Evolutionary conservation across 1,139 yeast genomes (phyloP).

Genomic region (Eremothecium gossypii): DNA sequence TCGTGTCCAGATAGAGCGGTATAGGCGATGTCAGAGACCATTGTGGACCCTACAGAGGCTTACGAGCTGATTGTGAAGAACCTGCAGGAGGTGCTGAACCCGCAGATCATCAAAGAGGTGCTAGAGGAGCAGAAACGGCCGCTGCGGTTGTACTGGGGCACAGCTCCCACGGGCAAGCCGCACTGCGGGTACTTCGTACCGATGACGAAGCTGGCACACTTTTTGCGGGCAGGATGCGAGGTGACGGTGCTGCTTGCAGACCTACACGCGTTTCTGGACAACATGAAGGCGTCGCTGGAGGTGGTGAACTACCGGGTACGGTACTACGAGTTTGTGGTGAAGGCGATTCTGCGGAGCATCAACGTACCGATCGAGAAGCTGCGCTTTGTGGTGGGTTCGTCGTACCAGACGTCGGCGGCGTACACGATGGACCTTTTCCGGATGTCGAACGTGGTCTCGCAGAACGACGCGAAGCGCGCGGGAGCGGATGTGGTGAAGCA

Average conservation of each 20-base stretch:
- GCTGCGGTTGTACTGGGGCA: conserved; percentile 89
- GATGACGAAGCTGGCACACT: conserved; percentile 92
- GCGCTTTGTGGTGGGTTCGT: conserved; percentile 76
- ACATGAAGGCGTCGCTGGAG: conserved; percentile 96
- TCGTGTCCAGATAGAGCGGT: neutral
- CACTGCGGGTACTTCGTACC: conserved; percentile 99
- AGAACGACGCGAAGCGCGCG: conserved; percentile 95
- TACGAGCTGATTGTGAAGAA: conserved; percentile 72
- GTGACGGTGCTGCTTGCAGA: conserved; percentile 93
- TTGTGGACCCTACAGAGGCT: conserved; percentile 49
- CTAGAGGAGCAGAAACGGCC: conserved; percentile 77
- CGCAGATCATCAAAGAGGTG: conserved; percentile 76
- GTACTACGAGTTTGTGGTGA: conserved; percentile 76
- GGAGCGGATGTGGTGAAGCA: conserved; percentile 99
- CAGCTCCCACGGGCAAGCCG: conserved; percentile 94
- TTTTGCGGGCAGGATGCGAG: conserved; percentile 91
- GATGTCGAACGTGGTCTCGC: conserved; percentile 73
- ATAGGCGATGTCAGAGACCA: conserved; percentile 6
- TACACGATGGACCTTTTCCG: conserved; percentile 86
- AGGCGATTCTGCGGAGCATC: conserved; percentile 74
- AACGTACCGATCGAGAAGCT: conserved; percentile 88
- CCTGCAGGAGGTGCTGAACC: conserved; percentile 86
- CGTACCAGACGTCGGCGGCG: conserved; percentile 68
- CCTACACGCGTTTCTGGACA: conserved; percentile 92
- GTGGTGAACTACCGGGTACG: conserved; percentile 81